phyloP scores from a whole-genome alignment of 2,329 filamentous ascomycete species.

The Nannizziopsis barbatae region DNA sequence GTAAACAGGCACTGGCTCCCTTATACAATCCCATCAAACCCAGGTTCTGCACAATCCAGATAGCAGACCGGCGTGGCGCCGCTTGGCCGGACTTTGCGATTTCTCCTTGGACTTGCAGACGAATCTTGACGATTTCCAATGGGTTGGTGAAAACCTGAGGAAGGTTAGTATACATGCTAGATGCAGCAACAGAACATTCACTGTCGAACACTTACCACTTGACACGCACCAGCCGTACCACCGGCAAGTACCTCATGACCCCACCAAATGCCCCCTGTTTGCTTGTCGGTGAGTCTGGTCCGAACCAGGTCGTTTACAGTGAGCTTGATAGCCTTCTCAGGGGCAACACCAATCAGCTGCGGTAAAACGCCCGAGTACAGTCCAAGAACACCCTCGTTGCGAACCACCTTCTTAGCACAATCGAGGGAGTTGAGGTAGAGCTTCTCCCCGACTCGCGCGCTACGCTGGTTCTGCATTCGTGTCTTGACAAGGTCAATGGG shows the following conservation, averaged over 20 bases:
- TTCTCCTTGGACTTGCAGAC: slow-evolving; percentile 93
- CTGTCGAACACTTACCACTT: slow-evolving; percentile 61
- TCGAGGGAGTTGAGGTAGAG: slow-evolving; percentile 97
- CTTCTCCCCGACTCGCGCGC: slow-evolving; percentile 66
- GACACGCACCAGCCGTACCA: slow-evolving; percentile 80
- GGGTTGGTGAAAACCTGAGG: slow-evolving; percentile 86
- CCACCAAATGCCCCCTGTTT: slow-evolving; percentile 60
- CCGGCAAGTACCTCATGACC: slow-evolving; percentile 71
- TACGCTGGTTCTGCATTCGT: slow-evolving; percentile 92
- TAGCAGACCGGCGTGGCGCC: slow-evolving; percentile 75
- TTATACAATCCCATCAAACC: slow-evolving; percentile 94
- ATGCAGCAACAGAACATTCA: slow-evolving; percentile 3
- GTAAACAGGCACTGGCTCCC: slow-evolving; percentile 83
- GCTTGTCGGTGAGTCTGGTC: slow-evolving; percentile 58
- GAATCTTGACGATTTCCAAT: slow-evolving; percentile 98
- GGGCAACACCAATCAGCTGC: slow-evolving; percentile 93
- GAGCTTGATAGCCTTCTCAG: slow-evolving; percentile 98
- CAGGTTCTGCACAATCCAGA: slow-evolving; percentile 95
- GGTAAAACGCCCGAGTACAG: slow-evolving; percentile 91
- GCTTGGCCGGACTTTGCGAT: slow-evolving; percentile 70
- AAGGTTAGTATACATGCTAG: slow-evolving; percentile 10
- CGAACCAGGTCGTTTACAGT: slow-evolving; percentile 94
- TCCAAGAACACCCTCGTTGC: slow-evolving; percentile 80
- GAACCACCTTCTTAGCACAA: slow-evolving; percentile 84
- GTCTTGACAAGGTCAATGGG: slow-evolving; percentile 98